Percentiles rank a stretch among this genome's conserved stretches.
These are phyloP conservation scores for Cladosporium sp. DNA, from an alignment of 2,329 filamentous ascomycete species.

Conservation along the genomic window DNA sequence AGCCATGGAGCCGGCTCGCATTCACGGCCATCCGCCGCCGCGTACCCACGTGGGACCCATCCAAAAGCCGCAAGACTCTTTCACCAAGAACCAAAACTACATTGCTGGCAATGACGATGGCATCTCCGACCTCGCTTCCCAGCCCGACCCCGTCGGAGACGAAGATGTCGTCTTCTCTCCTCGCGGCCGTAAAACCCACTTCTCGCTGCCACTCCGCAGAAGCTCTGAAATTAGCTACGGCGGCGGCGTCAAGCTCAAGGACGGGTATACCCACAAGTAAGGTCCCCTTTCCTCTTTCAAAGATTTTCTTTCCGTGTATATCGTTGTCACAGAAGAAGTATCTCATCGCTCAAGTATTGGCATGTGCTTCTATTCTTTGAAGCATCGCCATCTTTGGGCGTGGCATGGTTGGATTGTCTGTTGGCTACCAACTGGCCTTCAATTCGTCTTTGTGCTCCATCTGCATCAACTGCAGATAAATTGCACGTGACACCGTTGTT, in stretches of 20 bases:
- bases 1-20: neutral
- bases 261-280: neutral
- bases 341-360: neutral
- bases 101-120: neutral
- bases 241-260: neutral
- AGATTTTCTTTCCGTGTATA: neutral
- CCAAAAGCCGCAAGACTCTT: neutral
- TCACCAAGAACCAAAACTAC: neutral
- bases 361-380: neutral
- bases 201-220: neutral
- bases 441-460: neutral
- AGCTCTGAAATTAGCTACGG: constrained; percentile 1
- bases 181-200: neutral
- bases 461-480: constrained; percentile 10
- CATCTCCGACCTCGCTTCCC: neutral
- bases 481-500: neutral
- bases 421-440: neutral
- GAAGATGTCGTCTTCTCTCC: constrained; percentile 2
- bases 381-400: neutral
- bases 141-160: neutral
- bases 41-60: neutral
- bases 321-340: neutral
- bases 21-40: neutral
- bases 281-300: neutral
- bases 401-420: neutral